Evolutionary conservation across 371 early-diverging fungal genomes (phyloP), one percentile per base, ranked within the genome.

Genomic region (Apophysomyces trapeziformis): DNA sequence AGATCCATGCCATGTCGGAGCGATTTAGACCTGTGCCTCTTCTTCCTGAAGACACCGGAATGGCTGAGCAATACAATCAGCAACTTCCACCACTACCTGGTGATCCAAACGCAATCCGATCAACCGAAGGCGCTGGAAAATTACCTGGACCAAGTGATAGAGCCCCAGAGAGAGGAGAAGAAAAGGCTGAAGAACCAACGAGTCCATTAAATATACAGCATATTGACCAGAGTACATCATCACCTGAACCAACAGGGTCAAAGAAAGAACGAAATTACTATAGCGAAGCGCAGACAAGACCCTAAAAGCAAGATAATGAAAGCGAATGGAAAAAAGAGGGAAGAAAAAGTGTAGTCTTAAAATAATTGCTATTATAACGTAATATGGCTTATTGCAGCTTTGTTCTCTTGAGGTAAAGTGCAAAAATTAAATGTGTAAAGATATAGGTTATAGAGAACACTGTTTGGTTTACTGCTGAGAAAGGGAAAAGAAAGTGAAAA

Each of bases 11-110:
- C 16, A 60, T 66, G 35, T 63, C 67, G 35, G 67, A 70, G 3
- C 61, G 67, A 1, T 70, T 66, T 47, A 47, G 61, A 9, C 71
- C 71, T 11, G 63, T 62, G 44, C 71, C 65, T 6, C 26, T 67
- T n/a, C 36, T 66, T 7, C 36, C 47, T 9, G 69, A 36, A 14
- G 13, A n/a, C n/a, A 38, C 46, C 3, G 54, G 26, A 21, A 50
- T 9, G 54, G 9, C 21, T 5, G 1, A 9, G n/a, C 7, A 9
- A 21, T 16, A 50, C 21, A 50, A 16, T 4, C 54, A 26, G 9
- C 54, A 50, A 21, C 21, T 50, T 9, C 54, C 54, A 50, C 21
- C 54, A 1, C 21, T 50, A 9, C 54, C 54, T 21, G 54, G 54
- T 9, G 54, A 50, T 4, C n/a, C 54, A 9, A 50, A 50, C 21